A percentile compares a stretch with the other conserved stretches of the same genome.
These are phyloP conservation scores for Tetradesmus obliquus DNA, from an alignment of 139 green algal species.

Conservation along the genomic window DNA sequence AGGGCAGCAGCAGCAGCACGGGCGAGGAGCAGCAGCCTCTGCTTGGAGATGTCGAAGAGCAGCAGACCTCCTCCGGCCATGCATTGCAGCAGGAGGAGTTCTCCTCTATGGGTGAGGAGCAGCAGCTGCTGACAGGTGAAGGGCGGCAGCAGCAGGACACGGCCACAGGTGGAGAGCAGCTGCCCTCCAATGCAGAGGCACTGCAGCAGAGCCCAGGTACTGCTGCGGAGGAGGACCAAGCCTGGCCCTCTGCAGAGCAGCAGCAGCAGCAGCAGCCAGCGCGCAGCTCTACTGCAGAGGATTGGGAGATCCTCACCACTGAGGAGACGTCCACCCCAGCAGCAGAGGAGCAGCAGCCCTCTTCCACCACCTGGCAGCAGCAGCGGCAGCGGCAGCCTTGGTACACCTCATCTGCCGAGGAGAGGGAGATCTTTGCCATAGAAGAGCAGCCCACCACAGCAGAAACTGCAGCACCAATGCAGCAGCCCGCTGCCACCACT, in stretches of 20 bases:
- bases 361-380: not conserved
- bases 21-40: not conserved
- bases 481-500: not conserved
- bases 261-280: not conserved
- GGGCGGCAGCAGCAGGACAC: not conserved
- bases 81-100: not conserved
- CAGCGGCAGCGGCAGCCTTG: not conserved
- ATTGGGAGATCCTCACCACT: not conserved
- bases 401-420: not conserved
- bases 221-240: not conserved
- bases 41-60: not conserved
- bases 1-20: not conserved
- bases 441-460: not conserved
- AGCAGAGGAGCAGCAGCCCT: not conserved
- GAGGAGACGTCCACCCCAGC: not conserved
- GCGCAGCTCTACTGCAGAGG: not conserved
- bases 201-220: not conserved
- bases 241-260: not conserved
- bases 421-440: not conserved
- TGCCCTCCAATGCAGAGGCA: not conserved
- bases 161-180: no score
- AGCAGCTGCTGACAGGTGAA: not conserved
- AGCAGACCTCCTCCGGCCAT: not conserved
- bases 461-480: not conserved
- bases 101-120: not conserved